These are phyloP conservation scores for Periglandula ipomoeae DNA, from an alignment of 2,329 filamentous ascomycete genomes.

Conservation along the genomic window DNA sequence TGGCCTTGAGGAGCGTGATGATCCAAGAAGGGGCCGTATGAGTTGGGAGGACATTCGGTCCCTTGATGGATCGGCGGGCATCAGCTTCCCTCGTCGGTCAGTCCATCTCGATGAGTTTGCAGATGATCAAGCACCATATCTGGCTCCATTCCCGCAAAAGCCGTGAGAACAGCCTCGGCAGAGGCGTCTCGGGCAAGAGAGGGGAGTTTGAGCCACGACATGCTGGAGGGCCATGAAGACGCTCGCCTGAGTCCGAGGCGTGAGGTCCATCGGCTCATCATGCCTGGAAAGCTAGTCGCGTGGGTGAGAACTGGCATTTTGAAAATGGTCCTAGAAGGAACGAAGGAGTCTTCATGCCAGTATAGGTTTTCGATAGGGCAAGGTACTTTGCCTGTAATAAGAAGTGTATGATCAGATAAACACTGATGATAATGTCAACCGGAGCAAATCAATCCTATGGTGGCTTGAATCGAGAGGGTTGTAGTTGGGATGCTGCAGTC, in stretches of 20 bases:
- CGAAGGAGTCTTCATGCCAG: slow-evolving; percentile 8
- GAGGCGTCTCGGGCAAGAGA: slow-evolving; percentile 9
- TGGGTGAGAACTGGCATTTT: slow-evolving; percentile 6
- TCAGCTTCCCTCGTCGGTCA: slow-evolving; percentile 14
- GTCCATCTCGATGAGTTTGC: slow-evolving; percentile 13
- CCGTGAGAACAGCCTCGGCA: slow-evolving; percentile 13
- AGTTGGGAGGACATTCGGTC: slow-evolving; percentile 16
- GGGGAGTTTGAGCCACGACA: slow-evolving; percentile 9
- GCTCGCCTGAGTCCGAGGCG: slow-evolving; percentile 1
- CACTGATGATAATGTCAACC: neutral
- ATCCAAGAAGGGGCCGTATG: slow-evolving; percentile 18
- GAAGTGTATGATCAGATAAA: neutral
- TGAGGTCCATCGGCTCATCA: slow-evolving; percentile 1
- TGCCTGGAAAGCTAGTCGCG: neutral
- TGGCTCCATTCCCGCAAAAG: slow-evolving; percentile 13
- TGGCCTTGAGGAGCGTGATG: slow-evolving; percentile 16
- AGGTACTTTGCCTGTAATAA: neutral
- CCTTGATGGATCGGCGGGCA: slow-evolving; percentile 13
- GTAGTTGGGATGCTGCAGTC: slow-evolving; percentile 7
- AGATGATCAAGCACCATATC: slow-evolving; percentile 13
- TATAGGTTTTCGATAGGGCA: neutral
- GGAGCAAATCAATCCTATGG: slow-evolving; percentile 7
- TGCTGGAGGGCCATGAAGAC: slow-evolving; percentile 2
- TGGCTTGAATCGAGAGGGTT: slow-evolving; percentile 7
- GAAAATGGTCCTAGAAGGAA: neutral